Evolutionary conservation across 169 alveolate species (phyloP), one percentile per base, ranked within the genome.

Genomic region (Sarcocystis neurona): DNA sequence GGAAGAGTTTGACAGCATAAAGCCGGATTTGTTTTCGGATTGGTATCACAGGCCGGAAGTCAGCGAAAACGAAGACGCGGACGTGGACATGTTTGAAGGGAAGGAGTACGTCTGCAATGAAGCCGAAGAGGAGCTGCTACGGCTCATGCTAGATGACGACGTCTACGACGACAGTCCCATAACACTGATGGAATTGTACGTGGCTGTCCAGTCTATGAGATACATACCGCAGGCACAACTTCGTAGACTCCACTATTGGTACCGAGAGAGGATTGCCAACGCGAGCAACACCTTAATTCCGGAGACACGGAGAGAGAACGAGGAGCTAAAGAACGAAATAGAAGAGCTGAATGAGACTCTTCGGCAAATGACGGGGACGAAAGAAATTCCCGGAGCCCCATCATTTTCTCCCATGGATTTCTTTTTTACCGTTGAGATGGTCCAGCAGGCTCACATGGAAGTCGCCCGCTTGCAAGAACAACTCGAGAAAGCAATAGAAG

Each of bases 191-290:
- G 93, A 90, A 84, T 79, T 90, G 50, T 84, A 84, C 80, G 91
- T 90, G 43, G 93, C 91, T 27, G 93, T 90, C 53, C 93, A 90
- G 89, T 89, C 92, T 1, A 82, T 89, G 92, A 85, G 88, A 37
- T 79, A 89, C 86, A 80, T 89, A 47, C 89, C 90, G 5, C 63
- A 72, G 53, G 74, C 82, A 41, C 89, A 89, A 72, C 92, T 89
- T 39, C 87, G 89, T 47, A 89, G 90, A 39, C 82, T 89, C 37
- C 92, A 89, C 72, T 0, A 68, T 87, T 63, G 88, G 72, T 89
- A 89, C 87, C 90, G 90, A 23, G 89, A 89, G 85, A 66, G 90
- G 79, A 82, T 89, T 86, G 85, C 89, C 12, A 79, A 78, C 37
- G 90, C 89, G 6, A 60, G 75, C 48, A 68, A 86, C 70, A 75